These are phyloP conservation scores for Ilex paraguariensis DNA, from an alignment of 305 asterid genomes.

Conservation along the genomic window DNA sequence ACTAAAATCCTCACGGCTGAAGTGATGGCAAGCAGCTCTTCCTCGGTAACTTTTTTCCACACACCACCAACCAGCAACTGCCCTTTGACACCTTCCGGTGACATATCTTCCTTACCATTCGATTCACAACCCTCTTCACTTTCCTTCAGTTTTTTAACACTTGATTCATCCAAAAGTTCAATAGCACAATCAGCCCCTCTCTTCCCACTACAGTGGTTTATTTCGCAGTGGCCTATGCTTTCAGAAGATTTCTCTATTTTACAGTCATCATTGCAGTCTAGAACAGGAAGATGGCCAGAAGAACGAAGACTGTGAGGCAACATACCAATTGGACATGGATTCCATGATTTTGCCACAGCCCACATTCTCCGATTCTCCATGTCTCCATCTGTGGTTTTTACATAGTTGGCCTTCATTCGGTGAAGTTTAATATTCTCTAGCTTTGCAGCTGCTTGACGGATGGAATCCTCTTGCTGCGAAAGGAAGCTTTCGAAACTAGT, in stretches of 20 bases:
- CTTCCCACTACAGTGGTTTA: conserved; percentile 28
- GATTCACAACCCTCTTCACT: conserved; percentile 16
- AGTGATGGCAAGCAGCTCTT: conserved; percentile 51
- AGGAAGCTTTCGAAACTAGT: conserved; percentile 24
- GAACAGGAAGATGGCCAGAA: conserved; percentile 52
- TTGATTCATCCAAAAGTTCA: conserved; percentile 25
- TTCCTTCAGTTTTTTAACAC: conserved; percentile 30
- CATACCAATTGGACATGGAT: conserved; percentile 83
- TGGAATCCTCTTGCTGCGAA: conserved; percentile 39
- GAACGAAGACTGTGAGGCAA: conserved; percentile 55
- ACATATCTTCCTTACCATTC: conserved; percentile 6
- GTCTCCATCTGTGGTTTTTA: conserved; percentile 10
- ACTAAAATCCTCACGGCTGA: conserved; percentile 51
- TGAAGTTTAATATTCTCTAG: conserved; percentile 33
- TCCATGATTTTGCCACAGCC: conserved; percentile 63
- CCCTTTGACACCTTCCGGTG: conserved; percentile 33
- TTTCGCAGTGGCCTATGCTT: conserved; percentile 14
- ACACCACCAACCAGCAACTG: conserved; percentile 63
- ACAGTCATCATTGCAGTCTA: conserved; percentile 28
- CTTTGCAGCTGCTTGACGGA: conserved; percentile 48
- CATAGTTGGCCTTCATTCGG: conserved; percentile 20
- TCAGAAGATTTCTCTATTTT: conserved; percentile 23
- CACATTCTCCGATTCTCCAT: conserved; percentile 34
- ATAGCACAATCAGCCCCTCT: conserved; percentile 41
- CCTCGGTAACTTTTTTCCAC: conserved; percentile 50